Conservation (phyloP, 192 early-diverging fungal genomes). For the Coemansia sp. region DNA sequence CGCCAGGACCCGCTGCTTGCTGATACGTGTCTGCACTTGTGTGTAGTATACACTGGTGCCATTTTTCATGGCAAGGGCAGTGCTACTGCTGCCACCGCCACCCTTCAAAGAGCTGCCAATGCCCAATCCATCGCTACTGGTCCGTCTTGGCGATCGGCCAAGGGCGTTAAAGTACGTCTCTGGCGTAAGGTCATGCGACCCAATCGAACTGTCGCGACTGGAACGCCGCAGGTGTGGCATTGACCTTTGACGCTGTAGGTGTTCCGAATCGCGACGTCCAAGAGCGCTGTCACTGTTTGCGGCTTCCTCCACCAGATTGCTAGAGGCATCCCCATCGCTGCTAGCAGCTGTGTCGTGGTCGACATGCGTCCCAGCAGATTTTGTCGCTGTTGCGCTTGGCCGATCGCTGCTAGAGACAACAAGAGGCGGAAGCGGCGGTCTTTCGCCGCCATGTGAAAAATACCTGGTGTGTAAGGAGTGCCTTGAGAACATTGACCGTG, state of each 20-base stretch:
- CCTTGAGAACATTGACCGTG: conserved; percentile 37
- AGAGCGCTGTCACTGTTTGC: not conserved
- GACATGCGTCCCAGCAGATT: not conserved
- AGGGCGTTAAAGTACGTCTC: conserved; percentile 44
- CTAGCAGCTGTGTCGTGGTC: not conserved
- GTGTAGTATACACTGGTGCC: conserved; percentile 39
- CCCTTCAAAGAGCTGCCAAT: not conserved
- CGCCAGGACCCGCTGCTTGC: conserved; percentile 31
- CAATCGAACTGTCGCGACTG: conserved; percentile 21
- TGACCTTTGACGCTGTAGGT: conserved; percentile 42
- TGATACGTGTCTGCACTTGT: conserved; percentile 29
- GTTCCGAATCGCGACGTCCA: not conserved
- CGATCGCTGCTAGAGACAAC: not conserved
- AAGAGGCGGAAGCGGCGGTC: not conserved
- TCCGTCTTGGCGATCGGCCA: conserved; percentile 13
- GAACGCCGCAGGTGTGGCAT: conserved; percentile 47
- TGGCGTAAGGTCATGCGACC: conserved; percentile 21
- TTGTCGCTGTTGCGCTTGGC: not conserved
- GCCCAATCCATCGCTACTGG: conserved; percentile 7
- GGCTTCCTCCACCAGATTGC: not conserved
- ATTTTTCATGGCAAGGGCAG: conserved; percentile 7
- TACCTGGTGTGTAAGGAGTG: conserved; percentile 19
- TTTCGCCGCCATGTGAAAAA: conserved; percentile 23
- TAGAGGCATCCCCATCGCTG: not conserved
- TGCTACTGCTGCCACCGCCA: not conserved